Evolutionary conservation across 179 eudicot species (phyloP), one percentile per base, ranked within the genome.

Genomic region (Heliamphora pulchella): DNA sequence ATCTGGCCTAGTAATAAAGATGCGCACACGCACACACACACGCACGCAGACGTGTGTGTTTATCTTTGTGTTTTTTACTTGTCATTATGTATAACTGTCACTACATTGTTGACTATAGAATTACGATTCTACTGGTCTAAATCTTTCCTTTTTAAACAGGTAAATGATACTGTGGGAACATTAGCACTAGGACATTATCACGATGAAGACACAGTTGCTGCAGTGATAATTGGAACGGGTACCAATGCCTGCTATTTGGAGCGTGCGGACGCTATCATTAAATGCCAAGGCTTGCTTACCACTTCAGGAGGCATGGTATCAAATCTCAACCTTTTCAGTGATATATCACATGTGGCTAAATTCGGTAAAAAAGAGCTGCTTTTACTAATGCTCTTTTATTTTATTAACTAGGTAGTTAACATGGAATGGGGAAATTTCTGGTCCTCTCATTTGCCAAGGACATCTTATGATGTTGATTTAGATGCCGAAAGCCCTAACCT

Each of bases 371-470:
- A 3, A 57, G 39, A 54, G 17, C 20, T 69, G 14, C 2, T 68
- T 67, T 58, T 22, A 50, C 31, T 81, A 65, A 22, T 77, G 50
- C 55, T 47, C 55, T 70, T 44, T 10, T 58, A 64, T 31, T 65
- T 55, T 3, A 51, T 70, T 72, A 44, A 68, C 78, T 85, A 95
- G 98, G 98, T 91, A 77, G 89, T 96, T 64, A 96, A 96, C 87
- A 92, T 87, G 91, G 98, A 96, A 88, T 96, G 99, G 99, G 99
- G 98, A 63, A 92, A 92, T 81, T 94, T 94, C 85, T 96, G 97
- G 98, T 94, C 99, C 44, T 90, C 97, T 70, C 97, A 92, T 87
- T 87, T 95, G 89, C 98, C 98, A 20, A 86, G 92, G 80, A 93
- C 94, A 5, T 84, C 89, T 51, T 94, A 88, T 73, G 98, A 94